Percentiles rank a stretch among this genome's conserved stretches.
Conservation (phyloP, 768 basidiomycete genomes). For the Mycena polygramma region DNA sequence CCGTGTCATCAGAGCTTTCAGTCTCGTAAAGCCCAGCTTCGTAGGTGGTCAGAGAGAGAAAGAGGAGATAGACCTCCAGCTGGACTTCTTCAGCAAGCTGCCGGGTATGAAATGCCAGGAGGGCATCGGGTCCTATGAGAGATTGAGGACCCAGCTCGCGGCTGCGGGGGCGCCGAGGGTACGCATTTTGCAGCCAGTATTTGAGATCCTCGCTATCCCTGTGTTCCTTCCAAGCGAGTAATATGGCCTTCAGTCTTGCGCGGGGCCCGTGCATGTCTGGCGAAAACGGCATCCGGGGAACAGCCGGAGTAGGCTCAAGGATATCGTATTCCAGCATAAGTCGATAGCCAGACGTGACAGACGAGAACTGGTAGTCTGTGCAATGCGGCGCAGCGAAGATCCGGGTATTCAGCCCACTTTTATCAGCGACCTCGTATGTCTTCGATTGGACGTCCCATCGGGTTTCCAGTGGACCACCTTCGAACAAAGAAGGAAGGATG, state of each 20-base stretch:
- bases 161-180: neutral
- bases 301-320: conserved; percentile 1
- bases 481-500: conserved; percentile 1
- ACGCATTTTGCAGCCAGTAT: neutral
- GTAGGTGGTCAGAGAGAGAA: neutral
- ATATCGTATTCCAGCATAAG: conserved; percentile 9
- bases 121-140: conserved; percentile 17
- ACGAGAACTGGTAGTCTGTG: neutral
- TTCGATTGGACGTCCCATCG: neutral
- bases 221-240: conserved; percentile 19
- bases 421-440: neutral
- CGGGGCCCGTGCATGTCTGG: conserved; percentile 8
- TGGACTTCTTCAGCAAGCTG: conserved; percentile 16
- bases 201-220: neutral
- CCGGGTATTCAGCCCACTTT: neutral
- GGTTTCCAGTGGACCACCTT: neutral
- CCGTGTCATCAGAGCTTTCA: no score
- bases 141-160: neutral
- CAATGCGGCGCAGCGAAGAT: neutral
- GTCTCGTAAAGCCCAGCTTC: neutral
- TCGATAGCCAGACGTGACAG: conserved; percentile 9
- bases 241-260: neutral
- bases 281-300: neutral
- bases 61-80: conserved; percentile 21
- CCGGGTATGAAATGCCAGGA: conserved; percentile 10